A percentile compares a stretch with the other conserved stretches of the same genome.
Conservation (phyloP, 352 stramenopile genomes). For the Globisporangium apiculatum region DNA sequence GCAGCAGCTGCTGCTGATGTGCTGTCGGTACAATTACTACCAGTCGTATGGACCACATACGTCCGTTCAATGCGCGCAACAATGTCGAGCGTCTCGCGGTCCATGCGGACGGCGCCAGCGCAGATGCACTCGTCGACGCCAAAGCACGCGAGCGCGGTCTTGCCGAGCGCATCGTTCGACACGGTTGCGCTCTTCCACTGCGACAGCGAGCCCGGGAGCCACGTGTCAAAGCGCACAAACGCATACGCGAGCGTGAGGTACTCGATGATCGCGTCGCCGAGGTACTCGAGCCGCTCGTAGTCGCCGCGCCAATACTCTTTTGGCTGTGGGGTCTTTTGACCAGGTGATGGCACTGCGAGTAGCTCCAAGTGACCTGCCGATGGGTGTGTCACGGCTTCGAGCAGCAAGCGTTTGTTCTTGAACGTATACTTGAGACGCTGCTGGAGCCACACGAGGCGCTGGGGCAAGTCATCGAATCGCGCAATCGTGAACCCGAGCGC, state of each 20-base stretch:
- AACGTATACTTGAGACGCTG: constrained; percentile 81
- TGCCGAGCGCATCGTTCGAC: constrained; percentile 79
- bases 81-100: constrained; percentile 51
- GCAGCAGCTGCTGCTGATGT: background rate
- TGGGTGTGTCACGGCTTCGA: constrained; percentile 76
- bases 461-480: constrained; percentile 49
- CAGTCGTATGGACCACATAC: constrained; percentile 15
- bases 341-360: constrained; percentile 2
- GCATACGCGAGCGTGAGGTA: constrained; percentile 85
- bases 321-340: constrained; percentile 8
- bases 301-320: constrained; percentile 65
- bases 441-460: constrained; percentile 53
- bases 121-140: constrained; percentile 78
- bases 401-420: constrained; percentile 58
- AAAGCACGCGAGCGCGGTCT: constrained; percentile 75
- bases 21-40: background rate
- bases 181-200: constrained; percentile 85
- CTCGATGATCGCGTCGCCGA: constrained; percentile 86
- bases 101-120: constrained; percentile 53
- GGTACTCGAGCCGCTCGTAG: constrained; percentile 86
- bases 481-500: constrained; percentile 49
- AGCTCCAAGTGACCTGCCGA: constrained; percentile 62
- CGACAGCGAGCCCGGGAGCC: constrained; percentile 69
- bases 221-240: constrained; percentile 57
- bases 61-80: constrained; percentile 41